These are phyloP conservation scores for Fusarium sp. DNA, from an alignment of 2,329 filamentous ascomycete genomes.

Conservation along the genomic window DNA sequence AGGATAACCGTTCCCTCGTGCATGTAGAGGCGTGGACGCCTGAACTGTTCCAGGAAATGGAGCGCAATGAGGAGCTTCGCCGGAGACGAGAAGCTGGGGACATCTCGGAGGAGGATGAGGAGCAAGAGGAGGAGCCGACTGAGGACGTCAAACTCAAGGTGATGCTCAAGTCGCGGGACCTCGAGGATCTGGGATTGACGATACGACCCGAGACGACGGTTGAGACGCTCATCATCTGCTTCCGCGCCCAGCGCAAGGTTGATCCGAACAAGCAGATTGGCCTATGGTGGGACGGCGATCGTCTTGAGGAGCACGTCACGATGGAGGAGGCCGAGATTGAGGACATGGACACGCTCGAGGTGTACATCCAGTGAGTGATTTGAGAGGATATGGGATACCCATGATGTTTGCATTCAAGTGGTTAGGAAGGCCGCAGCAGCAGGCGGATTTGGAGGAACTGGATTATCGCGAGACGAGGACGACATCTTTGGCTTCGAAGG, in stretches of 20 bases:
- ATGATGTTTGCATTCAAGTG: background rate
- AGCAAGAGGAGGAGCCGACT: constrained; percentile 35
- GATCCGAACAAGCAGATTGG: constrained; percentile 61
- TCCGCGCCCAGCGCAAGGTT: constrained; percentile 63
- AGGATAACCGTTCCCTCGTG: constrained; percentile 79
- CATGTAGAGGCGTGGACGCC: constrained; percentile 80
- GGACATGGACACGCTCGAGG: constrained; percentile 78
- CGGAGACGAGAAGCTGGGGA: constrained; percentile 55
- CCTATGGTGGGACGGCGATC: constrained; percentile 78
- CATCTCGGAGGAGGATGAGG: constrained; percentile 46
- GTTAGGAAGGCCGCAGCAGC: background rate
- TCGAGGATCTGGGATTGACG: constrained; percentile 60
- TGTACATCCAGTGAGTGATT: constrained; percentile 63
- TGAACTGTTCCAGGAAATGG: constrained; percentile 62
- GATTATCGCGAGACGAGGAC: background rate
- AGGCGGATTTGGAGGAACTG: constrained; percentile 5
- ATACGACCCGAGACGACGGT: constrained; percentile 65
- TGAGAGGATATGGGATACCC: background rate
- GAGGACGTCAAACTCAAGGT: constrained; percentile 56
- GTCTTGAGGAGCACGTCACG: constrained; percentile 65
- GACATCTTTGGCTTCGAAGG: background rate
- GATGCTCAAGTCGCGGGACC: constrained; percentile 61
- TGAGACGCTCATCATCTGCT: constrained; percentile 67
- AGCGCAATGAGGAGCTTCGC: constrained; percentile 58
- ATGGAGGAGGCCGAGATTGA: constrained; percentile 74